Evolutionary conservation across 345 rosid species (phyloP), one percentile per base, ranked within the genome.

Genomic region (Syzygium oleosum): DNA sequence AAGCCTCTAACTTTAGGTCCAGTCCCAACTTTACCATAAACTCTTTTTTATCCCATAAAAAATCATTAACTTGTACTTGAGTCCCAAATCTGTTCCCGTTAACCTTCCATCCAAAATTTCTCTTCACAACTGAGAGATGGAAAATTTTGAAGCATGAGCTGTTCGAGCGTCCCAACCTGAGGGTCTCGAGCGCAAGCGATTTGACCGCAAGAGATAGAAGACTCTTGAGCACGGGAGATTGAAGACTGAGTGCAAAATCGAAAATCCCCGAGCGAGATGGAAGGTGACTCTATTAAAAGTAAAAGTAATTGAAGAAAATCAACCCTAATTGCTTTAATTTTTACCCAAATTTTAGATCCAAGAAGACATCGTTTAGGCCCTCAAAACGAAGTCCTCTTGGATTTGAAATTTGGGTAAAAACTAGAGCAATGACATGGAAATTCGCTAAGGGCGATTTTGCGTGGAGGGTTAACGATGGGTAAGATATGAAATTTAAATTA

Each of bases 181-280:
- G 41, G 41, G 41, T 38, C 3, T 3, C 41, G 4, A 38, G 41
- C 41, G 3, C 41, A 38, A 38, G 41, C 63, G 23, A 58, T 23
- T 56, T 23, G 13, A 58, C 63, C 1, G 6, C 29, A 58, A 58
- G 15, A 58, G 29, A 5, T 25, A n/a, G 63, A 58, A 58, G 63
- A 25, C 3, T 58, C 23, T 9, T 0, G 12, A 1, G n/a, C 61
- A 56, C 5, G 1, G 10, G 29, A 58, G 29, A 58, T 25, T 10
- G 63, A 58, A 58, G 0, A 58, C 2, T 25, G 15, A 58, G 63
- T 0, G 0, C n/a, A 58, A 58, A 58, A 58, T 0, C 6, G 0
- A 11, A 25, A 13, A 0, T 58, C 0, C 15, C 0, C 14, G 5
- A 23, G 25, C 3, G 7, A 58, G 15, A 58, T 25, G 63, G 12